Conservation (phyloP, 441 rosid genomes). For the Brassica balearica region DNA sequence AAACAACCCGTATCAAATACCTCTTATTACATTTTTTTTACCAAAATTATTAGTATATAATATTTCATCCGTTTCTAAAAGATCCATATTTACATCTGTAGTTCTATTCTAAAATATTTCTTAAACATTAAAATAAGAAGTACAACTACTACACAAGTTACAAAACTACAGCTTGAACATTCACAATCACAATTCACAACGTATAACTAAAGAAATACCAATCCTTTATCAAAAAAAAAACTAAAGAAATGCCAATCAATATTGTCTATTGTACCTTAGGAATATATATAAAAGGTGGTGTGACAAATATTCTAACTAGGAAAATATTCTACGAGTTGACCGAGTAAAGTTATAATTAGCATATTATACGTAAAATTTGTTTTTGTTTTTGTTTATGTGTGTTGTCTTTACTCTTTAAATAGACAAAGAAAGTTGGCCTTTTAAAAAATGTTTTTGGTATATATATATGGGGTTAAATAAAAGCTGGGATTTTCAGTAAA, state of each 20-base stretch:
- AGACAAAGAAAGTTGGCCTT: constrained; percentile 31
- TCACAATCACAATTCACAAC: not conserved
- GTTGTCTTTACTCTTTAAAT: constrained; percentile 13
- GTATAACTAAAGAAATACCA: constrained; percentile 2
- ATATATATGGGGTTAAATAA: constrained; percentile 30
- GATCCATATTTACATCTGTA: not conserved
- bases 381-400: constrained; percentile 20
- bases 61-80: too few relatives aligned
- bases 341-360: constrained; percentile 24
- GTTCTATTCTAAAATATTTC: not conserved
- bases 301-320: not conserved
- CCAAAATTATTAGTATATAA: not conserved
- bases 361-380: constrained; percentile 26
- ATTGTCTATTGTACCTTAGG: not conserved
- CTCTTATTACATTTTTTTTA: not conserved
- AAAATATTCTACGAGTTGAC: constrained; percentile 29
- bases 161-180: constrained; percentile 1
- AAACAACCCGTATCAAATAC: not conserved
- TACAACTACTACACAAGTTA: not conserved
- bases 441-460: constrained; percentile 12
- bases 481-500: constrained; percentile 40
- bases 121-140: not conserved
- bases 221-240: not conserved
- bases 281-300: constrained; percentile 5
- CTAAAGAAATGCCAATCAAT: not conserved